Percentiles rank a stretch among this genome's conserved stretches.
Evolutionary conservation across 2,329 filamentous ascomycete species (phyloP).

Genomic region (Nannizziopsis barbatae): DNA sequence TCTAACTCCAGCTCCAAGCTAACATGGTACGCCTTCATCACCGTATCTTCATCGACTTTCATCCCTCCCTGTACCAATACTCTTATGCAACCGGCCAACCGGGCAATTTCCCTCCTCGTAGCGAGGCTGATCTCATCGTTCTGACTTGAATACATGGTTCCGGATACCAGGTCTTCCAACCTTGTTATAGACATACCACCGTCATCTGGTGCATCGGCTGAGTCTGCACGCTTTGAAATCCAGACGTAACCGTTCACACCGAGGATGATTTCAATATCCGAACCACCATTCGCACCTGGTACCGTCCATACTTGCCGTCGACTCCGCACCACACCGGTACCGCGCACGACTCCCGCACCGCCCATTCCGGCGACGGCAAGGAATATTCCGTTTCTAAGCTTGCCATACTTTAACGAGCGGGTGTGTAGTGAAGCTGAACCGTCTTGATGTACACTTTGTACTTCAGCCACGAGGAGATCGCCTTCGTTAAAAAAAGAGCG

Average conservation of each 20-base stretch:
- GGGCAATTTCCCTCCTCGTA: conserved; percentile 77
- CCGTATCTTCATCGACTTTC: conserved; percentile 80
- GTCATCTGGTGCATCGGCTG: conserved; percentile 37
- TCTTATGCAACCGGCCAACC: conserved; percentile 68
- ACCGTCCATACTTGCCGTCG: conserved; percentile 83
- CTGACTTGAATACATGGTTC: conserved; percentile 84
- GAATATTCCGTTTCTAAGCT: conserved; percentile 87
- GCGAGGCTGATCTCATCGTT: conserved; percentile 71
- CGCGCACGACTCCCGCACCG: conserved; percentile 58
- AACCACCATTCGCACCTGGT: conserved; percentile 34
- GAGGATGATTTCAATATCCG: conserved; percentile 68
- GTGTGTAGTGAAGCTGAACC: conserved; percentile 83
- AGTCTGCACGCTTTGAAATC: conserved; percentile 69
- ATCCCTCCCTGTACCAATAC: conserved; percentile 72
- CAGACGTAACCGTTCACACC: conserved; percentile 97
- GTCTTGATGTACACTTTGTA: conserved; percentile 78
- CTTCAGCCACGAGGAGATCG: conserved; percentile 86
- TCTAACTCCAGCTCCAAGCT: conserved; percentile 56
- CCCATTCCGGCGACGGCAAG: conserved; percentile 70
- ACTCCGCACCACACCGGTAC: conserved; percentile 65
- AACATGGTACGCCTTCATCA: conserved; percentile 70
- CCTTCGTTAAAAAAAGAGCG: conserved; percentile 94
- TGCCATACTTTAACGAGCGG: conserved; percentile 82
- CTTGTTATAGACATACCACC: conserved; percentile 55
- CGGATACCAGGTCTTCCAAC: conserved; percentile 75